Conservation (phyloP, 1,139 yeast genomes). For the Suhomyces bokatorum region DNA sequence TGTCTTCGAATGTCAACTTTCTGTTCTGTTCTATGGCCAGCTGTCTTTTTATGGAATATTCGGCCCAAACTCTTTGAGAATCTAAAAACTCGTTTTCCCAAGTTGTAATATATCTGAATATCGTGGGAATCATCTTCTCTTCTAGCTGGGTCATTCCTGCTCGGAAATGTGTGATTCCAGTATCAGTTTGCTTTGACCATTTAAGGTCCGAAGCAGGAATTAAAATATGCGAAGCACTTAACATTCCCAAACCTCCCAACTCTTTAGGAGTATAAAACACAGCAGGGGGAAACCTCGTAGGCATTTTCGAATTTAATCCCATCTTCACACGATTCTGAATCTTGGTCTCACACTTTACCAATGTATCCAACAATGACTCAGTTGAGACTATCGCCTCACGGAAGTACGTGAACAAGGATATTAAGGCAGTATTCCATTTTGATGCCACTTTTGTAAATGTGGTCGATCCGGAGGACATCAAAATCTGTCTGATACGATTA, state of each 20-base stretch:
- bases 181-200: slow-evolving; percentile 92
- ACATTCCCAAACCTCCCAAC: slow-evolving; percentile 95
- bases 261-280: slow-evolving; percentile 98
- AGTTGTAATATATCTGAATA: slow-evolving; percentile 86
- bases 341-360: slow-evolving; percentile 90
- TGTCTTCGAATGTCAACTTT: slow-evolving; percentile 85
- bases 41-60: slow-evolving; percentile 84
- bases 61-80: slow-evolving; percentile 97
- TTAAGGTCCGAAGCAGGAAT: slow-evolving; percentile 91
- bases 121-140: slow-evolving; percentile 83
- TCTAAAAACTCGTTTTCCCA: slow-evolving; percentile 97
- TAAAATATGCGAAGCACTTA: slow-evolving; percentile 92
- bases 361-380: slow-evolving; percentile 69
- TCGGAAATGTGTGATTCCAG: slow-evolving; percentile 92
- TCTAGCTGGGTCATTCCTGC: slow-evolving; percentile 89
- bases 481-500: slow-evolving; percentile 81
- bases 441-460: slow-evolving; percentile 94
- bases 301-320: slow-evolving; percentile 98
- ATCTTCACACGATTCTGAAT: slow-evolving; percentile 93
- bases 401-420: slow-evolving; percentile 83
- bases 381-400: slow-evolving; percentile 93
- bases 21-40: slow-evolving; percentile 88
- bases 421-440: slow-evolving; percentile 93
- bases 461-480: slow-evolving; percentile 95
- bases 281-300: slow-evolving; percentile 97